phyloP scores from a whole-genome alignment of 2,329 filamentous ascomycete genomes.

The Cercospora canescens region DNA sequence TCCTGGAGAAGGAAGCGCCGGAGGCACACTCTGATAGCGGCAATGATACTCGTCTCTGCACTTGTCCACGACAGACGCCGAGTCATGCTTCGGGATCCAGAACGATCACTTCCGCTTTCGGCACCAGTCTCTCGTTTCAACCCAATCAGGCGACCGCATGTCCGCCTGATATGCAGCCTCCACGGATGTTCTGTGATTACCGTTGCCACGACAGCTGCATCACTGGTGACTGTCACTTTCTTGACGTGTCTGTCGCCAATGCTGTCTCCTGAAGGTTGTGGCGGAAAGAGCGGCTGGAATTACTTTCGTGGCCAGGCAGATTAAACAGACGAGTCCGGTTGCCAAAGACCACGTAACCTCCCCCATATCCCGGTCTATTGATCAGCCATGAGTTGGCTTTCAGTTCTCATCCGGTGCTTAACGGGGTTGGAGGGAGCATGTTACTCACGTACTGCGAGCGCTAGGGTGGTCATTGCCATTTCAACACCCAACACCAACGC shows the following conservation, averaged over 20 bases:
- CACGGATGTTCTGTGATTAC: background rate
- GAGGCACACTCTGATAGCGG: background rate
- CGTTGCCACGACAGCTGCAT: background rate
- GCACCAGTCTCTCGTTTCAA: background rate
- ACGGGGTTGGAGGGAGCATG: too few species aligned
- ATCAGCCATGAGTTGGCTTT: background rate
- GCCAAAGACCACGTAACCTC: background rate
- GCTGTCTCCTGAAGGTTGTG: background rate
- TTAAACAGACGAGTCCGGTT: background rate
- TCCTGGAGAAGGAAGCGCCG: background rate
- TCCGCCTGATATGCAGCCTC: background rate
- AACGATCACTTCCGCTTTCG: slow-evolving; percentile 4
- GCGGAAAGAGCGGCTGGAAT: background rate
- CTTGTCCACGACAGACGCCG: background rate
- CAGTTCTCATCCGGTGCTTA: too few species aligned
- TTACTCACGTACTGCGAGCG: too few species aligned
- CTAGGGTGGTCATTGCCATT: too few species aligned
- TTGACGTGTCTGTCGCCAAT: background rate
- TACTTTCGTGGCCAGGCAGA: background rate
- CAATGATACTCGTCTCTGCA: background rate
- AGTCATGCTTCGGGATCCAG: background rate
- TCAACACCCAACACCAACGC: too few species aligned
- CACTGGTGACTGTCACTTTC: background rate
- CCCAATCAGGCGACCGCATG: background rate
- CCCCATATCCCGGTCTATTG: background rate